Evolutionary conservation across 768 basidiomycete genomes (phyloP).

Genomic region (Coprinellus aureogranulatus): DNA sequence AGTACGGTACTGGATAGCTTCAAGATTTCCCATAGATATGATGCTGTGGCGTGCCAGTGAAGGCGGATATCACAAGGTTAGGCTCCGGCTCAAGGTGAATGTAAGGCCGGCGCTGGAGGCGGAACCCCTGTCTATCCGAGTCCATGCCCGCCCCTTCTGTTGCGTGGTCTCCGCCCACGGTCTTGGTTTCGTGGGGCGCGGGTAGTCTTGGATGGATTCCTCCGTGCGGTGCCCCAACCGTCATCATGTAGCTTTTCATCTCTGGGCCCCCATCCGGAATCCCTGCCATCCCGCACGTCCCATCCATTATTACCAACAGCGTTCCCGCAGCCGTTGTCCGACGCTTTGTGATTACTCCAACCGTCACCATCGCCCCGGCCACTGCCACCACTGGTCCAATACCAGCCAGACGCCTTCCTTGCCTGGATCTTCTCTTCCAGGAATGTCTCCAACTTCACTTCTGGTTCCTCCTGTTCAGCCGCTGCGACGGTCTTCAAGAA

Average conservation of each 20-base stretch:
- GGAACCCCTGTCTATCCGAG: neutral
- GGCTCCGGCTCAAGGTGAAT: no score
- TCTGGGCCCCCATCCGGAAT: neutral
- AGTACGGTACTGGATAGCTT: no score
- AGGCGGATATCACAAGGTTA: no score
- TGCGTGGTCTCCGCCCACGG: neutral
- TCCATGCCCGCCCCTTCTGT: neutral
- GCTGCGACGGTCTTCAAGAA: slow-evolving; percentile 11
- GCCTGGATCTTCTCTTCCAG: slow-evolving; percentile 6
- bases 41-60: no score
- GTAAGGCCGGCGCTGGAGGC: neutral
- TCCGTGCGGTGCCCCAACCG: no score
- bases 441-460: slow-evolving; percentile 12
- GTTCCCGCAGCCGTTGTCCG: slow-evolving; percentile 2
- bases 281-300: neutral
- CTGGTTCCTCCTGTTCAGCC: slow-evolving; percentile 12
- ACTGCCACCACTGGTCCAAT: neutral
- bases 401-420: slow-evolving; percentile 9
- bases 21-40: no score
- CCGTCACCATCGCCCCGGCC: slow-evolving; percentile 2
- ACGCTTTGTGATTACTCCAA: slow-evolving; percentile 9
- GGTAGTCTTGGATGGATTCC: no score
- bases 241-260: no score
- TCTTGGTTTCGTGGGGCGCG: no score
- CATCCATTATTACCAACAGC: neutral